A percentile compares a stretch with the other conserved stretches of the same genome.
Conservation (phyloP, 768 basidiomycete genomes). For the Lentinula raphanica region DNA sequence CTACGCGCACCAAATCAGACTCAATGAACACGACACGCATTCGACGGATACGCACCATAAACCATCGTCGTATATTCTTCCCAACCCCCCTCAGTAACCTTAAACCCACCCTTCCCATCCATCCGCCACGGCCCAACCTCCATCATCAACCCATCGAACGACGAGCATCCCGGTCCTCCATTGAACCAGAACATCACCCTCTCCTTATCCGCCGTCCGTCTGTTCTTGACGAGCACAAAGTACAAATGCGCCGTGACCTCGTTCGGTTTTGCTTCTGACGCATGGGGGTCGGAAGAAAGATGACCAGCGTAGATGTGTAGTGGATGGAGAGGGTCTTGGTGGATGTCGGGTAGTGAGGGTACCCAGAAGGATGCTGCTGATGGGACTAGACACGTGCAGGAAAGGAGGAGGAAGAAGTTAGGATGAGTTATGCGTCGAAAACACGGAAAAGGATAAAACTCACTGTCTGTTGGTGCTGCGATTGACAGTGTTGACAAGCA, state of each 20-base stretch:
- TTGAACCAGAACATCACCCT: conserved; percentile 97
- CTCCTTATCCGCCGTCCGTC: conserved; percentile 84
- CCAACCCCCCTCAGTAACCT: conserved; percentile 84
- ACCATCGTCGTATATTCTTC: conserved; percentile 95
- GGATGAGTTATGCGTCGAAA: background rate
- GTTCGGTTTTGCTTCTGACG: conserved; percentile 40
- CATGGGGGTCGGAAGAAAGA: conserved; percentile 71
- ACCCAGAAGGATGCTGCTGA: conserved; percentile 86
- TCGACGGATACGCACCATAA: conserved; percentile 53
- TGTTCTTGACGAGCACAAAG: conserved; percentile 87
- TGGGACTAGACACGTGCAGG: conserved; percentile 41
- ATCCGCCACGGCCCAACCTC: conserved; percentile 92
- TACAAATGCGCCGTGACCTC: conserved; percentile 74
- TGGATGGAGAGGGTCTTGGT: conserved; percentile 64
- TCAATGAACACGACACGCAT: background rate
- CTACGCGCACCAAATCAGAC: conserved; percentile 32
- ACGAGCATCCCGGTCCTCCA: conserved; percentile 95
- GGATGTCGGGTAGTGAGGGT: conserved; percentile 66
- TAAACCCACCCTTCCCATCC: conserved; percentile 68
- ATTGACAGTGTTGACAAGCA: background rate
- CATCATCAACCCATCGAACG: conserved; percentile 97
- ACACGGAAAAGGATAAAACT: conserved; percentile 12
- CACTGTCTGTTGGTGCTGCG: conserved; percentile 38
- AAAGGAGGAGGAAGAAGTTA: background rate
- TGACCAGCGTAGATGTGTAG: conserved; percentile 84